Conservation (phyloP, 257 asterid species). For the Solanum commersonii region DNA sequence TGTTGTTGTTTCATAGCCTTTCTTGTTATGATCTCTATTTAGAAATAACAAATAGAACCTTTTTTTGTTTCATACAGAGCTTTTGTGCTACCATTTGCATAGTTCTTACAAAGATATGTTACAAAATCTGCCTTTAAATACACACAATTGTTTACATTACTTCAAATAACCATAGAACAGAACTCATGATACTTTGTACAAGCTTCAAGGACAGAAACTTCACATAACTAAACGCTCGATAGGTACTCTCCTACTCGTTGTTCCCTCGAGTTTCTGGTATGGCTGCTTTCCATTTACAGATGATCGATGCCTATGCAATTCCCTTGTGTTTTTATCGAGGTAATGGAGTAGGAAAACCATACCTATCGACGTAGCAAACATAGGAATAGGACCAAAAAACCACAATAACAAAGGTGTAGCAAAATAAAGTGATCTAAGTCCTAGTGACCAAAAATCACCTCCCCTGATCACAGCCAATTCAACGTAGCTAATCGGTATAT, state of each 20-base stretch:
- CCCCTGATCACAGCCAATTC: constrained; percentile 30
- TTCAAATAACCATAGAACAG: background rate
- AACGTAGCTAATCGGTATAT: constrained; percentile 19
- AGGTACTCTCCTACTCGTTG: background rate
- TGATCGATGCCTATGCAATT: background rate
- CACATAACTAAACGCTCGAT: background rate
- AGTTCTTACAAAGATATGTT: background rate
- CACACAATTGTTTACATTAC: background rate
- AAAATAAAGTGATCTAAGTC: constrained; percentile 38
- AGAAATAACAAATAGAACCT: background rate
- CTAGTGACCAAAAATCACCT: constrained; percentile 42
- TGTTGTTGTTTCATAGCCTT: background rate
- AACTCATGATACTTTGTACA: background rate
- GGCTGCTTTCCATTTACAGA: background rate
- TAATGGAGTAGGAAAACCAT: background rate
- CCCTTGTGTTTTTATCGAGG: background rate
- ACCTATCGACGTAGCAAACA: background rate
- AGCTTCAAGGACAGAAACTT: background rate
- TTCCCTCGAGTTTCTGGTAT: background rate
- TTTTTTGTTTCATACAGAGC: background rate
- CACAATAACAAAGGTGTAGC: constrained; percentile 41
- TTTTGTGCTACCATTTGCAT: background rate
- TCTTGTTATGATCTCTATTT: background rate
- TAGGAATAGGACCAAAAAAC: constrained; percentile 49
- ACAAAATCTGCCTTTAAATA: background rate